Evolutionary conservation across 768 basidiomycete species (phyloP), one percentile per base, ranked within the genome.

Genomic region (Chalciporus sphaerocephalus): DNA sequence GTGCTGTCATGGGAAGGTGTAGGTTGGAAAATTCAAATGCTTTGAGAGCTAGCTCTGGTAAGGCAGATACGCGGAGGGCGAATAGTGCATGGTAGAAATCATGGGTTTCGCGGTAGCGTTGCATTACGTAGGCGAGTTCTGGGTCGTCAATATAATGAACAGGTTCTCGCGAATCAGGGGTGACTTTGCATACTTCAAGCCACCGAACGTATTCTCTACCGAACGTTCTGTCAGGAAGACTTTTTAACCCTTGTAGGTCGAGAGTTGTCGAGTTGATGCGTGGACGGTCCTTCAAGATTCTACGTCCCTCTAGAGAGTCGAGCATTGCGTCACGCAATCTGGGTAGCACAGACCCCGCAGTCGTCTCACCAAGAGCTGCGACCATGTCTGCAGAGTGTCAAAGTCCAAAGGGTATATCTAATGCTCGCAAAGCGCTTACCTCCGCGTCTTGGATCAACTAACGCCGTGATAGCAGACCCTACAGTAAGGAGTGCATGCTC

Each of bases 91-190:
- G 96, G 61, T 97, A 96, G 55, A 98, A 86, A 69, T 99, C 95
- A 67, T 99, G 96, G 52, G 88, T 95, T 69, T 99, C 94, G 20
- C 95, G 85, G 65, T 98, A 99, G 40, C 95, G 85, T 55, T 94
- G 91, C 87, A 99, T 92, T 44, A 98, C 89, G 65, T 96, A 98
- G 20, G 96, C 96, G 10, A 96, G 79, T 58, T 96, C 94, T 2
- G 93, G 92, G 58, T 97, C 92, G 59, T 87, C 80, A 46, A 98
- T 85, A 59, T 97, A 98, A 53, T 85, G 89, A 6, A 96, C 95
- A 3, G 91, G 87, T 56, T 88, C 87, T 50, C 96, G 72, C 22
- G 94, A 93, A 66, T 99, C 96, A 6, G 96, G 96, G 2, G 88
- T 92, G 13, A 97, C 86, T 3, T 84, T 81, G 65, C 88, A 91